Base-by-base conservation (phyloP, 1,284 basidiomycete species). In the Exsudoporus floridanus region DNA sequence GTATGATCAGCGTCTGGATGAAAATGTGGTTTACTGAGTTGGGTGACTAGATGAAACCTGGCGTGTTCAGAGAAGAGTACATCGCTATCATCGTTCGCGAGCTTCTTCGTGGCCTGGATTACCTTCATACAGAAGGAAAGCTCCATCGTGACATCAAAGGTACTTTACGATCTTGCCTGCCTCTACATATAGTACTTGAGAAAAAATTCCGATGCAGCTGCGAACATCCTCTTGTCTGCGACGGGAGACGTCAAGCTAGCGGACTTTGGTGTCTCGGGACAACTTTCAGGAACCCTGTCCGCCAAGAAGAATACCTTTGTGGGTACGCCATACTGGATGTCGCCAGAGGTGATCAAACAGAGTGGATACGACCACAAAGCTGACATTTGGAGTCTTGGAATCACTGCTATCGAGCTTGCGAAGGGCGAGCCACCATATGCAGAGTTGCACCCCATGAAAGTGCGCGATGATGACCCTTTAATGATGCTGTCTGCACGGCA, bases 281-380 rank as follows among this genome's bases (percentile, higher is more conserved):
- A 99, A 68, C 80, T 99, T 23, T 98, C 94, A 37, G 92, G 92
- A 4, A 97, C 94, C 0, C 80, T 97, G 34, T 91, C 90, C 52
- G 94, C 94, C n/a, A 97, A 97, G 84, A 98, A 98, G 81, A 98
- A 98, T 64, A 98, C 94, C 0, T 98, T 98, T 68, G 95, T 98
- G 46, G 93, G 96, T 28, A 96, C 95, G 14, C 93, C 93, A 2
- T 96, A 95, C 68, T 97, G 94, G 94, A 99, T 99, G 96, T 94
- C 93, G 21, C 96, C 96, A 7, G 96, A 99, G 70, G 96, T 99
- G 21, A 98, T 99, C 78, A 98, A 98, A 73, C 96, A 99, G 74
- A 96, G 92, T 56, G 97, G 97, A 8, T 99, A 99, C 71, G 96
- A 98, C 66, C 91, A 95, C 72, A 98, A 98, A 69, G 96, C 96